These are phyloP conservation scores for Microsporum canis DNA, from an alignment of 2,329 filamentous ascomycete genomes.

Conservation along the genomic window DNA sequence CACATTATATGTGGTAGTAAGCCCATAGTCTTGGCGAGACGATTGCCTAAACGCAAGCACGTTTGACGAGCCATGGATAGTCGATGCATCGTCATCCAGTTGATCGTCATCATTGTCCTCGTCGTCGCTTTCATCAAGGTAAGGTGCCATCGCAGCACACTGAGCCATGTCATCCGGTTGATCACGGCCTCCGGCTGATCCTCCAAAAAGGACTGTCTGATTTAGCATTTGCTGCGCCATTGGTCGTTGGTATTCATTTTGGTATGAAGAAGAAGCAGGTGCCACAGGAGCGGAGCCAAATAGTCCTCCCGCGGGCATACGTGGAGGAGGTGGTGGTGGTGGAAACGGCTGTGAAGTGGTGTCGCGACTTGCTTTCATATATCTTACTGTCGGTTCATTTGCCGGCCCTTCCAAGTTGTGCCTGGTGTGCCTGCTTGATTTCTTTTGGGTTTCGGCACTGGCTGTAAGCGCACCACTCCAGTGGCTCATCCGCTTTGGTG, in stretches of 20 bases:
- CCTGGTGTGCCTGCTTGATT: neutral
- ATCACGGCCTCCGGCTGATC: no score
- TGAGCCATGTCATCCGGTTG: no score
- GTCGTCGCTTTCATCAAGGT: neutral
- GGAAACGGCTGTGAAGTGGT: no score
- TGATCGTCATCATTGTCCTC: conserved; percentile 8
- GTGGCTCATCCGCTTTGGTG: conserved; percentile 7
- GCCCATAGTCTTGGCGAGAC: conserved; percentile 30
- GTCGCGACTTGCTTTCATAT: no score
- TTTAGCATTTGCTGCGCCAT: no score
- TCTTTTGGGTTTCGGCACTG: neutral
- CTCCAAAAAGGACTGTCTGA: no score
- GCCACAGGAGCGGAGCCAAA: no score
- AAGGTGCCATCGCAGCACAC: neutral
- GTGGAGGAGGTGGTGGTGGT: no score
- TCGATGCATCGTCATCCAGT: conserved; percentile 14
- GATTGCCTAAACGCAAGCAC: conserved; percentile 26
- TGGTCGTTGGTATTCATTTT: no score
- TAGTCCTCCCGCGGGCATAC: no score
- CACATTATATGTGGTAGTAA: conserved; percentile 33
- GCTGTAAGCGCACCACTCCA: conserved; percentile 12
- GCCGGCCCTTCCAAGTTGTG: neutral
- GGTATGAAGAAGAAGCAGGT: no score
- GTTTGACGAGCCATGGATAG: conserved; percentile 11
- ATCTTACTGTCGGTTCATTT: neutral